Conservation (phyloP, 2,329 filamentous ascomycete genomes). For the Coniochaeta hoffmannii region DNA sequence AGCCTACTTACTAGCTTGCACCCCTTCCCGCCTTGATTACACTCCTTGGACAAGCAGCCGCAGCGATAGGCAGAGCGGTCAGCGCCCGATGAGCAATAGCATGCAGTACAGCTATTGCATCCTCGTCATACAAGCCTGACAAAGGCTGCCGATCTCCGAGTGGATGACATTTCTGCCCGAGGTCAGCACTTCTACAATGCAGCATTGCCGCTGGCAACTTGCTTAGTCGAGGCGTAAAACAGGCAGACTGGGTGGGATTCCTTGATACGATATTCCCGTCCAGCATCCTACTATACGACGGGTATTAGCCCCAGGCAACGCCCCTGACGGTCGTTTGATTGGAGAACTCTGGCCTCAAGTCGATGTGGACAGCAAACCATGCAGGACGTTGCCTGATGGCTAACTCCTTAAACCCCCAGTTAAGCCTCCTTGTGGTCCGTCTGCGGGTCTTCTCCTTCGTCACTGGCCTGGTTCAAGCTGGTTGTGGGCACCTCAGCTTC, state of each 20-base stretch:
- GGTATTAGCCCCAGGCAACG: background rate
- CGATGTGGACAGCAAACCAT: background rate
- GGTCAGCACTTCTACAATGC: constrained; percentile 1
- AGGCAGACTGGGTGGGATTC: background rate
- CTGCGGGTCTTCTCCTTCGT: constrained; percentile 1
- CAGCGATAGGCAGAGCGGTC: background rate
- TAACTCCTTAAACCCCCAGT: background rate
- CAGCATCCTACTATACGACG: background rate
- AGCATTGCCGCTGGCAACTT: background rate
- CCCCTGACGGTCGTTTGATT: background rate
- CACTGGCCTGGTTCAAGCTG: background rate
- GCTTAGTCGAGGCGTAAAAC: background rate
- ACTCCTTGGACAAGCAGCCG: background rate
- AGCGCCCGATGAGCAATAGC: background rate
- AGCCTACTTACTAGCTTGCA: background rate
- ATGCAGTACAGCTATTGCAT: background rate
- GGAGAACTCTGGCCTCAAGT: background rate
- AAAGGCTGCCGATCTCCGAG: constrained; percentile 2
- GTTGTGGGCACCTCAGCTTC: constrained; percentile 2
- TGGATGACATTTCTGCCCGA: constrained; percentile 8
- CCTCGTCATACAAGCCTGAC: background rate
- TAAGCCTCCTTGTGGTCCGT: background rate
- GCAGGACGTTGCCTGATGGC: background rate
- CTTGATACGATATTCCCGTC: background rate
- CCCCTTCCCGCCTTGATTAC: background rate